A percentile compares a stretch with the other conserved stretches of the same genome.
These are phyloP conservation scores for Ganoderma multipileum DNA, from an alignment of 1,284 basidiomycete species.

Conservation along the genomic window DNA sequence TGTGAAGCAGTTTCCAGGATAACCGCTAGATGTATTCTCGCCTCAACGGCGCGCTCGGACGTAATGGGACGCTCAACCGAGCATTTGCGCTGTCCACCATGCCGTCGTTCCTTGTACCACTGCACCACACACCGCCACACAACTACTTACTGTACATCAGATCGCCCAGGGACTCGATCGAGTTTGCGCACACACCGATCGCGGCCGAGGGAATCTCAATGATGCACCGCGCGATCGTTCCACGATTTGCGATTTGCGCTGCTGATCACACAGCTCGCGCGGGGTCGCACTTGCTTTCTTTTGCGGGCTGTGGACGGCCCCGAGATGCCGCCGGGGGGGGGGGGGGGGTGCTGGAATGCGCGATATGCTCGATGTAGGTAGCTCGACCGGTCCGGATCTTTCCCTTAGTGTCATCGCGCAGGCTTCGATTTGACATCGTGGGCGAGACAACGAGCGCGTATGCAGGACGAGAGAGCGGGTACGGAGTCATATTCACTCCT, in stretches of 20 bases:
- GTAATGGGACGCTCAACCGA: background rate
- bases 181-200: conserved; percentile 27
- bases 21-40: background rate
- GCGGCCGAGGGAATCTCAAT: conserved; percentile 26
- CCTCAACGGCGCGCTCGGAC: background rate
- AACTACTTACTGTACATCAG: conserved; percentile 26
- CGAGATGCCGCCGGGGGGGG: conserved; percentile 9
- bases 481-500: background rate
- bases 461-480: background rate
- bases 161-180: conserved; percentile 30
- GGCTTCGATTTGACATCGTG: background rate
- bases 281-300: conserved; percentile 20
- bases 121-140: conserved; percentile 25
- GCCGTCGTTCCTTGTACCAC: conserved; percentile 24
- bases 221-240: conserved; percentile 27
- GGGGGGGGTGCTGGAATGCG: conserved; percentile 23
- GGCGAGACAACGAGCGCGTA: background rate
- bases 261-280: conserved; percentile 17
- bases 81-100: background rate
- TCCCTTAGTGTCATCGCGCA: conserved; percentile 23
- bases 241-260: conserved; percentile 24
- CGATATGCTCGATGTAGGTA: conserved; percentile 28
- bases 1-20: conserved; percentile 23
- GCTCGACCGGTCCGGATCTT: conserved; percentile 23
- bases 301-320: conserved; percentile 2